A percentile compares a stretch with the other conserved stretches of the same genome.
phyloP scores from a whole-genome alignment of 345 rosid genomes.

The Populus pruinosa region DNA sequence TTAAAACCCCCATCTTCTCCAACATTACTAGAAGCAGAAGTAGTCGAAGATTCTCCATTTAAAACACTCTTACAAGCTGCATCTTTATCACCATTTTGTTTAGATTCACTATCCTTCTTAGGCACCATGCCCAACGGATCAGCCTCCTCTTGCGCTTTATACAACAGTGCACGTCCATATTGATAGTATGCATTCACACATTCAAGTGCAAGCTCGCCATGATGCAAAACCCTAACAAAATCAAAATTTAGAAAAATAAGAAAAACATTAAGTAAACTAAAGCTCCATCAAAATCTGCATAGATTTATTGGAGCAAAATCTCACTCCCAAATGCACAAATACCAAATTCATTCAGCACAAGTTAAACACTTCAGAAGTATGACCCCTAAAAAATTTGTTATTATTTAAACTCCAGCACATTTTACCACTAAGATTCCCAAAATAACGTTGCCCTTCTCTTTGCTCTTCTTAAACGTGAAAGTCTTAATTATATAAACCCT shows the following conservation, averaged over 20 bases:
- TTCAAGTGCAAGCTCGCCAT: constrained; percentile 72
- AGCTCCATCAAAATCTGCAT: background rate
- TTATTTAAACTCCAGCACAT: background rate
- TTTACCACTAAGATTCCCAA: background rate
- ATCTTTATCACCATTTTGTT: constrained; percentile 40
- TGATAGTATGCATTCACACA: constrained; percentile 68
- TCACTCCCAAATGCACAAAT: background rate
- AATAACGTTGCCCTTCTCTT: background rate
- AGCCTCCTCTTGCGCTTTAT: constrained; percentile 89
- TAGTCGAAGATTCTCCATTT: constrained; percentile 46
- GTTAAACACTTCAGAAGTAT: background rate
- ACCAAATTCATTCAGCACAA: background rate
- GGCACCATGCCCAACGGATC: constrained; percentile 80
- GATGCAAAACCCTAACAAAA: constrained; percentile 50
- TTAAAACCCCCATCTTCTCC: constrained; percentile 50
- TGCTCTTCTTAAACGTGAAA: background rate
- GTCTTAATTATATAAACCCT: background rate
- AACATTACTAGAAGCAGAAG: constrained; percentile 44
- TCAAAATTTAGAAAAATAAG: background rate
- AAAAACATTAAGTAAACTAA: background rate
- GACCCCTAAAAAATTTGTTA: background rate
- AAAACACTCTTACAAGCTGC: constrained; percentile 36
- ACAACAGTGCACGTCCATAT: constrained; percentile 74
- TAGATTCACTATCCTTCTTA: constrained; percentile 52
- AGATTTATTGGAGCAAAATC: background rate